Percentiles rank a stretch among this genome's conserved stretches.
These are phyloP conservation scores for Casuarina cunninghamiana DNA, from an alignment of 306 rosid genomes.

Conservation along the genomic window DNA sequence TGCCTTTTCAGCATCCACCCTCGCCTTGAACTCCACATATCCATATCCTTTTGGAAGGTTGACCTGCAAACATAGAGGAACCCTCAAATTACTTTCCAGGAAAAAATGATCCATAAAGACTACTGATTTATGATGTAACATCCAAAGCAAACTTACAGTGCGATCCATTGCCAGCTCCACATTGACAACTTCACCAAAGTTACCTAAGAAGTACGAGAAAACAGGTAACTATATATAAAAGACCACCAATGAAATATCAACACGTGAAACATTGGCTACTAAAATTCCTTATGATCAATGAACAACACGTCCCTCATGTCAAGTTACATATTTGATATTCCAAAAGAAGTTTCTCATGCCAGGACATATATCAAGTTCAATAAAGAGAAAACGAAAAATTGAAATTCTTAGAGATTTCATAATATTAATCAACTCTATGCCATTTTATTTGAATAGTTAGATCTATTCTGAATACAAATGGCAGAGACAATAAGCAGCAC, in stretches of 20 bases:
- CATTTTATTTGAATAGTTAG: not conserved
- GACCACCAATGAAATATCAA: not conserved
- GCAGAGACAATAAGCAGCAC: not conserved
- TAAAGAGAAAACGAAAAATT: not conserved
- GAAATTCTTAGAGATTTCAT: too few species aligned
- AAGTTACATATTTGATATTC: not conserved
- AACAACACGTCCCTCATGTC: not conserved
- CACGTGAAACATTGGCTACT: conserved; percentile 7
- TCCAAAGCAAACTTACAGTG: conserved; percentile 54
- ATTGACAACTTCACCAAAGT: conserved; percentile 80
- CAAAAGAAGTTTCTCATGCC: not conserved
- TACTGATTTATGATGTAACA: conserved; percentile 1
- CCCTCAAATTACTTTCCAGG: conserved; percentile 1
- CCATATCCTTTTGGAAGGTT: conserved; percentile 93
- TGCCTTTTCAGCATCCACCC: conserved; percentile 87
- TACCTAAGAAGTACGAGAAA: conserved; percentile 48
- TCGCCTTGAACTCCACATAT: conserved; percentile 86
- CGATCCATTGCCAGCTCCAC: conserved; percentile 94
- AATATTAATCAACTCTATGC: not conserved
- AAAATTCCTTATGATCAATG: not conserved
- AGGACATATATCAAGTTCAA: not conserved
- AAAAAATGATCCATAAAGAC: conserved; percentile 41
- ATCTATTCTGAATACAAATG: not conserved
- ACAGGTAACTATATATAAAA: not conserved
- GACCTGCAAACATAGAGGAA: conserved; percentile 45